Evolutionary conservation across 495 filamentous ascomycete species (phyloP).

Genomic region (Podospora sp.): DNA sequence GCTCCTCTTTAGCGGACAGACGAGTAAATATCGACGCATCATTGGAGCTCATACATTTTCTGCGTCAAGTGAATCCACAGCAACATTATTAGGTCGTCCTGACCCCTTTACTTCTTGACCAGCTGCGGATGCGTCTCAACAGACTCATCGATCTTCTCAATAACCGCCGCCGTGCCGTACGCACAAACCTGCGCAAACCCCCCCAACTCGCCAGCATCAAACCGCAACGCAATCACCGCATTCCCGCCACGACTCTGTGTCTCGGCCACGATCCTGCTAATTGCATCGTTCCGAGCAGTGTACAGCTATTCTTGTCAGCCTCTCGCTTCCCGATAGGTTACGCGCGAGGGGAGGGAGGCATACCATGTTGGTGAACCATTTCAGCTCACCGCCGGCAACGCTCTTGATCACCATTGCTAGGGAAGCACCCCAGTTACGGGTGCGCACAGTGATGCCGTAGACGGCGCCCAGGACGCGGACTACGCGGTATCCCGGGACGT

Average conservation of each 20-base stretch:
- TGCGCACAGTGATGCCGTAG: slow-evolving; percentile 62
- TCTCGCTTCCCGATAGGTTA: background rate
- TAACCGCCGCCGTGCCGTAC: slow-evolving; percentile 60
- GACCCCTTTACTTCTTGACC: background rate
- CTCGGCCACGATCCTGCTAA: slow-evolving; percentile 57
- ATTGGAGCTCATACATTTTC: background rate
- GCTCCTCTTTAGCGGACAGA: no score
- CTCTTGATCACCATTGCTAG: slow-evolving; percentile 54
- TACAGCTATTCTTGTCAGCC: slow-evolving; percentile 44
- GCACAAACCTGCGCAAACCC: slow-evolving; percentile 61
- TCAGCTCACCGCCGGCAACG: slow-evolving; percentile 58
- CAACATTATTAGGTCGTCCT: background rate
- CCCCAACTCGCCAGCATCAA: slow-evolving; percentile 54
- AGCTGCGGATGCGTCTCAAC: slow-evolving; percentile 28
- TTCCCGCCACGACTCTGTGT: slow-evolving; percentile 61
- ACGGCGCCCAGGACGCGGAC: slow-evolving; percentile 59
- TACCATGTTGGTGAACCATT: slow-evolving; percentile 57
- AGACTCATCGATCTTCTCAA: slow-evolving; percentile 47
- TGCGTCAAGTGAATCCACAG: background rate
- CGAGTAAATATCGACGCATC: background rate
- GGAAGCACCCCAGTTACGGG: slow-evolving; percentile 51
- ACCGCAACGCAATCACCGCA: slow-evolving; percentile 59
- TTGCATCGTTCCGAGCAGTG: slow-evolving; percentile 57
- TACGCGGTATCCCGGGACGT: slow-evolving; percentile 61
- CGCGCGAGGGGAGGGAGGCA: background rate